Evolutionary conservation across 192 early-diverging fungal genomes (phyloP).

Genomic region (Backusella australiensis): DNA sequence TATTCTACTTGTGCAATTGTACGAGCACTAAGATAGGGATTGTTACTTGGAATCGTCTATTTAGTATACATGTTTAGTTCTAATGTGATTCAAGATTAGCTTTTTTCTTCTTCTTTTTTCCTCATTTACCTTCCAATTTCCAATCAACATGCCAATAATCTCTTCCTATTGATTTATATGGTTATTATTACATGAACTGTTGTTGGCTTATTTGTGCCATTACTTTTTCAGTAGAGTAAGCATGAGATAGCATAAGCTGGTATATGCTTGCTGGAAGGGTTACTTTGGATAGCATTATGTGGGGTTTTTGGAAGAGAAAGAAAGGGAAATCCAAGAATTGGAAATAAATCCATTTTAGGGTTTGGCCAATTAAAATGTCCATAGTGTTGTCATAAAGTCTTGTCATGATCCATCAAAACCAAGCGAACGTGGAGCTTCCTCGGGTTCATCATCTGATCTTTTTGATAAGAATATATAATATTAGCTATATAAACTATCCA

Average conservation of each 20-base stretch:
- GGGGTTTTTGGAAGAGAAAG: too few relatives aligned
- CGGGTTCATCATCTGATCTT: too few relatives aligned
- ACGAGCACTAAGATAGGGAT: slow-evolving; percentile 23
- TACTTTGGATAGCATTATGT: slow-evolving; percentile 22
- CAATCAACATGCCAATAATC: slow-evolving; percentile 55
- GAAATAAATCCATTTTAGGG: too few relatives aligned
- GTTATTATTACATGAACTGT: background rate
- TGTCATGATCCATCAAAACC: too few relatives aligned
- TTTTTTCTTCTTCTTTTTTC: background rate
- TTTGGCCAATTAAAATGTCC: too few relatives aligned
- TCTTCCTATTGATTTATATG: slow-evolving; percentile 39
- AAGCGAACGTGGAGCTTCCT: too few relatives aligned
- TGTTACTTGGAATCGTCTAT: slow-evolving; percentile 4
- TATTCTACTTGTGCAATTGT: slow-evolving; percentile 40
- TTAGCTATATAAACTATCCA: too few relatives aligned
- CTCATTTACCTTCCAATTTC: slow-evolving; percentile 46
- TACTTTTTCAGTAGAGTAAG: slow-evolving; percentile 51
- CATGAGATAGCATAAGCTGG: slow-evolving; percentile 45
- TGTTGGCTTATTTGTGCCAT: background rate
- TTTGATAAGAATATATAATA: too few relatives aligned
- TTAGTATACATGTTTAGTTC: background rate
- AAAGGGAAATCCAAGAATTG: too few relatives aligned
- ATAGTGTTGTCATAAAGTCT: too few relatives aligned
- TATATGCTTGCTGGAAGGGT: slow-evolving; percentile 41
- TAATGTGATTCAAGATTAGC: background rate